Percentiles rank a stretch among this genome's conserved stretches.
Evolutionary conservation across 1,139 yeast species (phyloP).

Genomic region (Suhomyces bolitotheri): DNA sequence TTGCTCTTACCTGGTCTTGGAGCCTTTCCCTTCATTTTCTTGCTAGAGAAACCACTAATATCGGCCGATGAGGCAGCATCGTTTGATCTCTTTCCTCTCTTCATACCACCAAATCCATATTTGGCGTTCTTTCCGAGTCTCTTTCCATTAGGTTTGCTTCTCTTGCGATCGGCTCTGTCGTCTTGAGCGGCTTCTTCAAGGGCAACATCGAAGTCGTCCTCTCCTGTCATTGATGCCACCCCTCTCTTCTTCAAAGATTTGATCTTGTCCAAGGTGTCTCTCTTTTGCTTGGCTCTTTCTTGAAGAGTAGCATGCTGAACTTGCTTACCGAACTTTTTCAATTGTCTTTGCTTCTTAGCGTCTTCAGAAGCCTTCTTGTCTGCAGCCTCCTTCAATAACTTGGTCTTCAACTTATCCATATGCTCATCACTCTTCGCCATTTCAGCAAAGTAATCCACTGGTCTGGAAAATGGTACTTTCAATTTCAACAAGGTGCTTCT

Average conservation of each 20-base stretch:
- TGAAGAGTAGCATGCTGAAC: slow-evolving; percentile 93
- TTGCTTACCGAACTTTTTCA: slow-evolving; percentile 97
- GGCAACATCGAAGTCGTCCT: slow-evolving; percentile 69
- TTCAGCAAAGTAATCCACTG: slow-evolving; percentile 95
- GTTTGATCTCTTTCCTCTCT: slow-evolving; percentile 70
- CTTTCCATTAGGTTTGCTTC: slow-evolving; percentile 61
- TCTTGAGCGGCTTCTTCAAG: slow-evolving; percentile 81
- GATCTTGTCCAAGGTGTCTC: slow-evolving; percentile 86
- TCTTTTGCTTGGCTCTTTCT: slow-evolving; percentile 92
- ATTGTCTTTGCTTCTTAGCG: slow-evolving; percentile 89
- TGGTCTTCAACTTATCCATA: slow-evolving; percentile 89
- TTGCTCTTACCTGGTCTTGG: slow-evolving; percentile 79
- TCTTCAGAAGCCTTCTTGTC: slow-evolving; percentile 91
- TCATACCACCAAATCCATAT: slow-evolving; percentile 69
- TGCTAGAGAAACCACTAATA: slow-evolving; percentile 57
- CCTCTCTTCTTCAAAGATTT: slow-evolving; percentile 87
- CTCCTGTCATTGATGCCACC: slow-evolving; percentile 65
- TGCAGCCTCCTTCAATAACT: slow-evolving; percentile 81
- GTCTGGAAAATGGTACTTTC: slow-evolving; percentile 87
- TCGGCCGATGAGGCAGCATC: slow-evolving; percentile 76
- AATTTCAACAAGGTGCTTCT: slow-evolving; percentile 63
- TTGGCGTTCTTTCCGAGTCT: slow-evolving; percentile 67
- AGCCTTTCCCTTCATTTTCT: slow-evolving; percentile 50
- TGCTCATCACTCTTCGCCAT: slow-evolving; percentile 98
- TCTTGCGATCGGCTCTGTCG: slow-evolving; percentile 36